A percentile compares a stretch with the other conserved stretches of the same genome.
Evolutionary conservation across 345 rosid species (phyloP).

Genomic region (Noccaea caerulescens): DNA sequence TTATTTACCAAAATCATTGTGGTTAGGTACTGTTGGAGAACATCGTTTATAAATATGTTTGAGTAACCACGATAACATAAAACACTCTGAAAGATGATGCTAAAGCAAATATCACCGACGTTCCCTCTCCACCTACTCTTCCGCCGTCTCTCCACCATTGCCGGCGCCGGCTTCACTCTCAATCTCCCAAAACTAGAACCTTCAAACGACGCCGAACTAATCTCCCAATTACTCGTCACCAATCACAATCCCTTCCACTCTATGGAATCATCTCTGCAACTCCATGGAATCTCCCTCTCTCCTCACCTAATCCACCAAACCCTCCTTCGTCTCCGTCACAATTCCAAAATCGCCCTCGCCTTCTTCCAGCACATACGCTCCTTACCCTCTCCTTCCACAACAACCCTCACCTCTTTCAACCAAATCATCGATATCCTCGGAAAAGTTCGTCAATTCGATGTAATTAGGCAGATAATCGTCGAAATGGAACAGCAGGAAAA

Average conservation of each 20-base stretch:
- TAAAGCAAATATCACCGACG: conserved; percentile 8
- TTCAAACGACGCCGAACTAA: conserved; percentile 67
- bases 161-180: conserved; percentile 28
- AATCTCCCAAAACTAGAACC: conserved; percentile 58
- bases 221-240: conserved; percentile 65
- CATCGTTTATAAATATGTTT: too few species aligned
- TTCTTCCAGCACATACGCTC: conserved; percentile 40
- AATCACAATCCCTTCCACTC: conserved; percentile 88
- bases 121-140: not conserved
- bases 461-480: conserved; percentile 68
- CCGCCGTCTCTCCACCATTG: conserved; percentile 33
- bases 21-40: too few species aligned
- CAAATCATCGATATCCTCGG: conserved; percentile 67
- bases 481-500: conserved; percentile 57
- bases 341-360: conserved; percentile 61
- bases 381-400: conserved; percentile 46
- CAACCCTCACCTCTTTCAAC: conserved; percentile 34
- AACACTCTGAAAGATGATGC: not conserved
- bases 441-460: conserved; percentile 79
- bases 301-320: conserved; percentile 70
- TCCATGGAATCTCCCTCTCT: conserved; percentile 69
- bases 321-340: conserved; percentile 84
- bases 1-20: too few species aligned
- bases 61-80: too few species aligned
- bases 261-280: conserved; percentile 81